A percentile compares a stretch with the other conserved stretches of the same genome.
phyloP scores from a whole-genome alignment of 2,329 filamentous ascomycete genomes.

The Aspergillus fructus region DNA sequence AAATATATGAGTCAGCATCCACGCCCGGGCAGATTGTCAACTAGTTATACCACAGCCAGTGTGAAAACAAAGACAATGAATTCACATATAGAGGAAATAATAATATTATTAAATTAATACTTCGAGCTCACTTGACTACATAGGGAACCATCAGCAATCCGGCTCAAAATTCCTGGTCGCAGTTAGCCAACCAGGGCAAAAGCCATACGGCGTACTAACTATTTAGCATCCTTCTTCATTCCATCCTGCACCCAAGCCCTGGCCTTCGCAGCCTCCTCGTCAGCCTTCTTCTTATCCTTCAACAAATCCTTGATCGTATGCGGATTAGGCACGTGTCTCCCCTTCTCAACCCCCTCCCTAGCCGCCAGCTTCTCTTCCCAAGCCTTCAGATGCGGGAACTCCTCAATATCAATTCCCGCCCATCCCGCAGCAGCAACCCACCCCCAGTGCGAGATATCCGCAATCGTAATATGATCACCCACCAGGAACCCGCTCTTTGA shows the following conservation, averaged over 20 bases:
- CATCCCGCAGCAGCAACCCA: constrained; percentile 66
- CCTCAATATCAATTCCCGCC: constrained; percentile 66
- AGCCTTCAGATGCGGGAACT: constrained; percentile 72
- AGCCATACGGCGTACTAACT: constrained; percentile 12
- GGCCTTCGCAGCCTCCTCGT: constrained; percentile 55
- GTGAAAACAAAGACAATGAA: background rate
- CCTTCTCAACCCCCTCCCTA: constrained; percentile 72
- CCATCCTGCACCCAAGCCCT: constrained; percentile 66
- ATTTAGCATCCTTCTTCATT: constrained; percentile 62
- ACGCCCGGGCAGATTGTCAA: background rate
- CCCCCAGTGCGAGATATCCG: constrained; percentile 78
- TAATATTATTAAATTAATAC: background rate
- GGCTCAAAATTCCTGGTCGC: background rate
- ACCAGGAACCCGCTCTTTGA: constrained; percentile 54
- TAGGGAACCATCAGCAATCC: background rate
- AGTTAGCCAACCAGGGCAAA: background rate
- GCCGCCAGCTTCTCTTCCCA: constrained; percentile 73
- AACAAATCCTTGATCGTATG: constrained; percentile 62
- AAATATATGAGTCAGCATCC: background rate
- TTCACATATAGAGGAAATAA: background rate
- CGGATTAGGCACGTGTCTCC: constrained; percentile 67
- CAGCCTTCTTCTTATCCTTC: constrained; percentile 57
- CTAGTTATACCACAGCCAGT: no score
- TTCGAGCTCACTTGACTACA: background rate
- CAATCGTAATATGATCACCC: constrained; percentile 50